phyloP scores from a whole-genome alignment of 2,329 filamentous ascomycete species.

The Aspergillus fischeri region DNA sequence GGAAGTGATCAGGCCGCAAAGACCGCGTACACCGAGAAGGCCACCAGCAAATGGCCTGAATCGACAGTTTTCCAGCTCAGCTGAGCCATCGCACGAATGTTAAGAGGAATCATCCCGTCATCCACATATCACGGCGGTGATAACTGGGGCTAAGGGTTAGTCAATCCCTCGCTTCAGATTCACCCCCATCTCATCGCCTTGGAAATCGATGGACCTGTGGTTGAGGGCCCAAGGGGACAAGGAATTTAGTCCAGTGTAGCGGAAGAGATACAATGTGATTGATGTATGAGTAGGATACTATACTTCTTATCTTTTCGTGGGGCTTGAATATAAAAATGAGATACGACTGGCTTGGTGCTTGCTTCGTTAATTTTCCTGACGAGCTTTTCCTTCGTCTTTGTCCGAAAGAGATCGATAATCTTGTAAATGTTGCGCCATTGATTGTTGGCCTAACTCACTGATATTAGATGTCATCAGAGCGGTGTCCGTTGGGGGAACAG shows the following conservation, averaged over 20 bases:
- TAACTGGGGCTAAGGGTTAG: neutral
- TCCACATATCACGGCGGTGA: neutral
- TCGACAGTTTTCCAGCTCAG: constrained; percentile 34
- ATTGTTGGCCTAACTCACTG: neutral
- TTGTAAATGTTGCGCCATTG: neutral
- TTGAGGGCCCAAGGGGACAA: neutral
- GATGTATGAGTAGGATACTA: constrained; percentile 4
- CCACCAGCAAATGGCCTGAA: constrained; percentile 38
- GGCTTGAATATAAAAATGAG: neutral
- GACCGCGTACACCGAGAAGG: constrained; percentile 46
- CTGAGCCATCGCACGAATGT: constrained; percentile 7
- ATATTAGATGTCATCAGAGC: too few relatives aligned
- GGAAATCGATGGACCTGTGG: neutral
- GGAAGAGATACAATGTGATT: neutral
- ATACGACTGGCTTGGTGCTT: neutral
- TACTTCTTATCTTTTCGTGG: neutral
- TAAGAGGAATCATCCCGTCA: neutral
- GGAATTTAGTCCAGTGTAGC: neutral
- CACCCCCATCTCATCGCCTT: neutral
- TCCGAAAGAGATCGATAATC: neutral
- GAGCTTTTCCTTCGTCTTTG: neutral
- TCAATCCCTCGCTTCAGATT: neutral
- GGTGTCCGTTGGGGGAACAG: neutral
- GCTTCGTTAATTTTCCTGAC: too few relatives aligned
- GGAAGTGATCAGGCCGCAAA: constrained; percentile 47